A percentile compares a stretch with the other conserved stretches of the same genome.
phyloP scores from a whole-genome alignment of 1,284 basidiomycete species.

The Moesziomyces globuligerus region DNA sequence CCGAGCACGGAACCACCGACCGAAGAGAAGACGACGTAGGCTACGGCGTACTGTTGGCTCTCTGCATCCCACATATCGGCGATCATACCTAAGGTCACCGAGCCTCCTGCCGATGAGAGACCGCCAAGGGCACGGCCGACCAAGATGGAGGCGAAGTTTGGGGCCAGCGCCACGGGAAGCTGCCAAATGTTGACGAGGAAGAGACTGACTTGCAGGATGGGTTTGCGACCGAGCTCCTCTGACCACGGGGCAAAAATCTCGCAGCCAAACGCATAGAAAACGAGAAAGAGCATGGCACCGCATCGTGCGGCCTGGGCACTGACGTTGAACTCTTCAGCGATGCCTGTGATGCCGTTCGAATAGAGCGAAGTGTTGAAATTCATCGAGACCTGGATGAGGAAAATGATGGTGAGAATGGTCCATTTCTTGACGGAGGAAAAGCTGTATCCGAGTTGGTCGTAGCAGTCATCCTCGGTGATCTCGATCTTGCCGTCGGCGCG shows the following conservation, averaged over 20 bases:
- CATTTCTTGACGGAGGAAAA: constrained; percentile 67
- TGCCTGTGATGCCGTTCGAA: constrained; percentile 61
- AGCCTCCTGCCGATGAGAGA: constrained; percentile 67
- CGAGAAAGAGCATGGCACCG: constrained; percentile 67
- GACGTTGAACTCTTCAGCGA: constrained; percentile 65
- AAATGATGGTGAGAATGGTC: constrained; percentile 67
- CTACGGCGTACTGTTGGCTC: constrained; percentile 65
- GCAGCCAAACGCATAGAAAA: constrained; percentile 68
- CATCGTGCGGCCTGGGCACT: constrained; percentile 67
- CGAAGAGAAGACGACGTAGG: constrained; percentile 62
- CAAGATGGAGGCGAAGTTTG: constrained; percentile 64
- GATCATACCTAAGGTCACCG: constrained; percentile 68
- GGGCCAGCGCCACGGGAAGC: constrained; percentile 44
- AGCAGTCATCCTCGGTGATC: constrained; percentile 48
- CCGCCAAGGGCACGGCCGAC: constrained; percentile 68
- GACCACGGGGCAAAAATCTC: constrained; percentile 66
- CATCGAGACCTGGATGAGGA: constrained; percentile 67
- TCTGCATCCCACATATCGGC: constrained; percentile 66
- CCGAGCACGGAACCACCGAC: constrained; percentile 68
- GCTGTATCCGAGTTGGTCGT: constrained; percentile 52
- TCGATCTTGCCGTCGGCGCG: constrained; percentile 44
- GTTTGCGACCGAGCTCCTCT: constrained; percentile 66
- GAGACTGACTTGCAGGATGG: constrained; percentile 63
- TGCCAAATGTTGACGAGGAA: constrained; percentile 67
- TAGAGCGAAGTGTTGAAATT: constrained; percentile 68